Percentiles rank a stretch among this genome's conserved stretches.
Evolutionary conservation across 371 early-diverging fungal species (phyloP).

Genomic region (Mortierella sp.): DNA sequence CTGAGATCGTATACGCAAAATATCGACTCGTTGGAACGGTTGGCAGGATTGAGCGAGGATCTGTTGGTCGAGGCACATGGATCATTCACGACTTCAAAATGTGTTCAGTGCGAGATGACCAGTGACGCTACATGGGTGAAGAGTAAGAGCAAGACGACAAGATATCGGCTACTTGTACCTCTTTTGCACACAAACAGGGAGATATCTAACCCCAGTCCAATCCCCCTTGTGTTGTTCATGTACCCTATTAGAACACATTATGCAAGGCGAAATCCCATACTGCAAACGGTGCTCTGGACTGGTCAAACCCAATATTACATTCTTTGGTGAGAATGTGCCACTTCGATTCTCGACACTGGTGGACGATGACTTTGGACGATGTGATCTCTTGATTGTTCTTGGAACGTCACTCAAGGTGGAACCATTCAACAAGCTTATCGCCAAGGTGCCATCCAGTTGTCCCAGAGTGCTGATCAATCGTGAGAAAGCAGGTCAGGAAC

Average conservation of each 20-base stretch:
- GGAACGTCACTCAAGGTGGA: constrained; percentile 90
- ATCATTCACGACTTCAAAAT: constrained; percentile 85
- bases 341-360: constrained; percentile 63
- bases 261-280: constrained; percentile 70
- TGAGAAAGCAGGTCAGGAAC: constrained; percentile 76
- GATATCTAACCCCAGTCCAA: no score
- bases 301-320: constrained; percentile 95
- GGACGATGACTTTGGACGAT: constrained; percentile 70
- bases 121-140: constrained; percentile 44
- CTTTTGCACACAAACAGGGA: no score
- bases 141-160: no score
- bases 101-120: constrained; percentile 66
- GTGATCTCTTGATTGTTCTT: constrained; percentile 91
- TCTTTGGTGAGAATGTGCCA: constrained; percentile 94
- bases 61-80: constrained; percentile 95
- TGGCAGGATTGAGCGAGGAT: constrained; percentile 80
- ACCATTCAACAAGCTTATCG: constrained; percentile 88
- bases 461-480: constrained; percentile 92
- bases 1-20: constrained; percentile 94
- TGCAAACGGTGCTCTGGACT: constrained; percentile 79
- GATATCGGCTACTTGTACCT: no score
- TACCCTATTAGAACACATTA: constrained; percentile 52
- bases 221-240: not conserved
- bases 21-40: constrained; percentile 93
- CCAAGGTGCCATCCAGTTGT: constrained; percentile 66